These are phyloP conservation scores for Silene vulgaris DNA, from an alignment of 179 eudicot genomes.

Conservation along the genomic window DNA sequence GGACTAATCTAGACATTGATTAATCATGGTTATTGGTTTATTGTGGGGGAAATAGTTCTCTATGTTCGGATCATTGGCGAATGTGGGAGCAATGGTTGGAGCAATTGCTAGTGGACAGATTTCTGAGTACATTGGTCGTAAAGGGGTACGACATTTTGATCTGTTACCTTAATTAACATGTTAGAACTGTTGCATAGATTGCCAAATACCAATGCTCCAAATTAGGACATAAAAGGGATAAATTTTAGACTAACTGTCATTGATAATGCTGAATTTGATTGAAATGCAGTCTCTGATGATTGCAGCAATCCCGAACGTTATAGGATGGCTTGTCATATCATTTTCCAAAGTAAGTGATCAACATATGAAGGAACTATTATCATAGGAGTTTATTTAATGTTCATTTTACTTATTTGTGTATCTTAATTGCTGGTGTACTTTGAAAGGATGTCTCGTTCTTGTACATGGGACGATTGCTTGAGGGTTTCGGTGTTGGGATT, in stretches of 20 bases:
- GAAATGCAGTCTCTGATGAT: constrained; percentile 84
- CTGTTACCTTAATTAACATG: background rate
- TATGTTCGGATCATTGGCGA: constrained; percentile 78
- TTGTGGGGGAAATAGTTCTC: constrained; percentile 59
- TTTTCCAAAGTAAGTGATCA: constrained; percentile 66
- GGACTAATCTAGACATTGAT: background rate
- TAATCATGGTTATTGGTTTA: background rate
- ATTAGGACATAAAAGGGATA: background rate
- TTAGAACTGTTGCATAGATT: background rate
- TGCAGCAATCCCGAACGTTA: constrained; percentile 94
- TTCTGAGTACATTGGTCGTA: constrained; percentile 89
- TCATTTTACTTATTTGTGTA: constrained; percentile 4
- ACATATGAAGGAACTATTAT: background rate
- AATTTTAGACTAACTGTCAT: background rate
- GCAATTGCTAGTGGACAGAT: constrained; percentile 98
- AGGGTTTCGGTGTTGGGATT: constrained; percentile 96
- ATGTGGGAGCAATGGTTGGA: constrained; percentile 99
- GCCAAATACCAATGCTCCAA: no score
- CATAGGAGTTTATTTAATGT: background rate
- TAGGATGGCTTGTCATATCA: constrained; percentile 91
- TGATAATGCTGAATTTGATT: constrained; percentile 8
- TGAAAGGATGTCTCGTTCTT: constrained; percentile 74
- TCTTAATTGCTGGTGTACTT: constrained; percentile 15
- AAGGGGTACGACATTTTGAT: constrained; percentile 58
- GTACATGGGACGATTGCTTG: constrained; percentile 91